These are phyloP conservation scores for Limonium bicolor DNA, from an alignment of 148 eudicot species.

Conservation along the genomic window DNA sequence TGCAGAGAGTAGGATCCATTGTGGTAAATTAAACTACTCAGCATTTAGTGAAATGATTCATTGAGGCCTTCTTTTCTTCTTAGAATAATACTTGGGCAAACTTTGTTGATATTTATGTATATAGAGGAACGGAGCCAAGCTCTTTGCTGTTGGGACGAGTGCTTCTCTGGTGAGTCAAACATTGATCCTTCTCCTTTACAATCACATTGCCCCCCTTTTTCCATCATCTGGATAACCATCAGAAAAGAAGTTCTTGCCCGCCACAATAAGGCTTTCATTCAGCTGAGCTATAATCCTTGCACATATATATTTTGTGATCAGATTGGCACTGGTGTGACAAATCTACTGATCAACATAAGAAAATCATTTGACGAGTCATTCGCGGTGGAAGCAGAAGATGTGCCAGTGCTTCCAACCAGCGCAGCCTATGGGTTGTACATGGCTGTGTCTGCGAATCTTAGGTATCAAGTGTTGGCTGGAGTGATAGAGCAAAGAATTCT, in stretches of 20 bases:
- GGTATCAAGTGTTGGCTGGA: conserved; percentile 90
- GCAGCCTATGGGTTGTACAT: conserved; percentile 74
- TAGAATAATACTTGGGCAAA: background rate
- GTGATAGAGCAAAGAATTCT: conserved; percentile 65
- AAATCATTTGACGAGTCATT: conserved; percentile 64
- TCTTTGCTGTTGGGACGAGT: conserved; percentile 70
- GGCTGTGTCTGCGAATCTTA: conserved; percentile 78
- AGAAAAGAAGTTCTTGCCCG: background rate
- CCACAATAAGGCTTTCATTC: background rate
- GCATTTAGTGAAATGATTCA: background rate
- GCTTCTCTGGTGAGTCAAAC: conserved; percentile 58
- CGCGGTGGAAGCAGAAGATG: conserved; percentile 74
- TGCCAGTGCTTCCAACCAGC: conserved; percentile 64
- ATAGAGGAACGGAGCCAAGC: conserved; percentile 86
- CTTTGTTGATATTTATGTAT: no score
- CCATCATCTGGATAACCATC: no score
- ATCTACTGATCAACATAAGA: conserved; percentile 44
- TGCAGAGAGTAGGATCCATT: conserved; percentile 74
- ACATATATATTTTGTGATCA: conserved; percentile 10
- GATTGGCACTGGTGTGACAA: conserved; percentile 81
- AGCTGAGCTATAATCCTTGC: background rate
- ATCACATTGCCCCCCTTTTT: no score
- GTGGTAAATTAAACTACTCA: conserved; percentile 23
- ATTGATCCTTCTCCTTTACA: background rate
- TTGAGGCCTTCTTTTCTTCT: background rate